Conservation (phyloP, 768 basidiomycete genomes). For the Rhodotorula graminis region DNA sequence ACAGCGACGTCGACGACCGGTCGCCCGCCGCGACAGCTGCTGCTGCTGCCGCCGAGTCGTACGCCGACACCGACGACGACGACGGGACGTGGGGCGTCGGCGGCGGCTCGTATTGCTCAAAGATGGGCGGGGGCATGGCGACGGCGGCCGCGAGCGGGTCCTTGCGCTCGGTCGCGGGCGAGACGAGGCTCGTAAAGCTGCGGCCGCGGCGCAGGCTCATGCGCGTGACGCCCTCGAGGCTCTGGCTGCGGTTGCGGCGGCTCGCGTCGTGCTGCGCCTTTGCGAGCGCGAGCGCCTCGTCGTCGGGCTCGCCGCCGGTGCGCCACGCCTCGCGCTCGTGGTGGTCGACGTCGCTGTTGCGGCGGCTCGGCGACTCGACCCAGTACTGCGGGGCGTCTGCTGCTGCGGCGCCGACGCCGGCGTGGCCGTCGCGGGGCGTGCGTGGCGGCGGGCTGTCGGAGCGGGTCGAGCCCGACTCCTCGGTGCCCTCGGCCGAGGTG, state of each 20-base stretch:
- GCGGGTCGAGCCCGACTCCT: slow-evolving; percentile 23
- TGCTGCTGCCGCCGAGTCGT: slow-evolving; percentile 2
- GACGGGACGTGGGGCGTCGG: neutral
- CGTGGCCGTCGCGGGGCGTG: slow-evolving; percentile 9
- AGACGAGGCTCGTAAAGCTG: slow-evolving; percentile 30
- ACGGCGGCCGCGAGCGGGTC: slow-evolving; percentile 7
- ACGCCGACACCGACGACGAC: neutral
- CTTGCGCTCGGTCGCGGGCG: slow-evolving; percentile 4
- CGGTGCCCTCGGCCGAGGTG: slow-evolving; percentile 1
- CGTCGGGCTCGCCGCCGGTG: slow-evolving; percentile 10
- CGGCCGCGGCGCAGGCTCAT: slow-evolving; percentile 27
- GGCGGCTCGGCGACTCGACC: slow-evolving; percentile 15
- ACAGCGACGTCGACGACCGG: neutral
- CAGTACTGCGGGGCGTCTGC: slow-evolving; percentile 3
- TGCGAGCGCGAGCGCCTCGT: neutral
- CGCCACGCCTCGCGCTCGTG: slow-evolving; percentile 24
- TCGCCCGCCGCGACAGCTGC: no score
- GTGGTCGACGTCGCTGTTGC: slow-evolving; percentile 13
- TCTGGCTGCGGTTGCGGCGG: slow-evolving; percentile 16
- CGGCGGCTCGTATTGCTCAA: slow-evolving; percentile 24
- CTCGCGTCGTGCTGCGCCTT: neutral
- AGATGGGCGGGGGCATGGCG: slow-evolving; percentile 15
- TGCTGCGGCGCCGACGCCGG: no score
- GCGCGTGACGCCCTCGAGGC: slow-evolving; percentile 32
- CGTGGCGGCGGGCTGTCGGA: slow-evolving; percentile 17